phyloP scores from a whole-genome alignment of 148 eudicot species.

The Dianthus caryophyllus region DNA sequence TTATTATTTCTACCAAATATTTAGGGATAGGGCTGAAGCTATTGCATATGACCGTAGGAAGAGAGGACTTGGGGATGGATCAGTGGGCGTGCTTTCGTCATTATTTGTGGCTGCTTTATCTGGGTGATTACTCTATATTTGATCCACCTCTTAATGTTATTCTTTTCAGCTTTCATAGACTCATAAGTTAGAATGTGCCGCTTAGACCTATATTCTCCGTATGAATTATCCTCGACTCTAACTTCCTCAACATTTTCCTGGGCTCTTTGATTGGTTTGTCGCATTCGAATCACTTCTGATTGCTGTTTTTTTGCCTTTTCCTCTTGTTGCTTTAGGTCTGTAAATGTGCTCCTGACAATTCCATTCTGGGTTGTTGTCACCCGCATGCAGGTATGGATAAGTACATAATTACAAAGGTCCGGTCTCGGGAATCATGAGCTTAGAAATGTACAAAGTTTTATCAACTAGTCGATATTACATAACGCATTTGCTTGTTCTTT shows the following conservation, averaged over 20 bases:
- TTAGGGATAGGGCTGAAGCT: constrained; percentile 85
- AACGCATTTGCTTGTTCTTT: neutral
- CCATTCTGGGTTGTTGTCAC: constrained; percentile 97
- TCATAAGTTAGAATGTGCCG: neutral
- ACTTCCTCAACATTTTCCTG: neutral
- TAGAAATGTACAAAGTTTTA: neutral
- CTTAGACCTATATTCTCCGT: too few species aligned
- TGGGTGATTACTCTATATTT: constrained; percentile 51
- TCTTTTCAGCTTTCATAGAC: neutral
- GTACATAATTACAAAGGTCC: neutral
- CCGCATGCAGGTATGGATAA: constrained; percentile 81
- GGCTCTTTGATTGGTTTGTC: neutral
- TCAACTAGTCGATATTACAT: neutral
- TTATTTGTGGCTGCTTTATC: constrained; percentile 89
- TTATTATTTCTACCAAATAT: constrained; percentile 99
- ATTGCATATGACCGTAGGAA: constrained; percentile 68
- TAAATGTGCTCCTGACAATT: constrained; percentile 92
- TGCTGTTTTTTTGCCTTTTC: neutral
- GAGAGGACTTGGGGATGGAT: constrained; percentile 86
- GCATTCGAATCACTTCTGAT: neutral
- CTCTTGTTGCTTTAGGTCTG: constrained; percentile 44
- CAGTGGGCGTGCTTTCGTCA: constrained; percentile 96
- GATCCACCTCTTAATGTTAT: neutral
- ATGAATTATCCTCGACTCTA: too few species aligned
- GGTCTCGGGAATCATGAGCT: neutral